Conservation (phyloP, 2,329 filamentous ascomycete species). For the Pseudogymnoascus sp. region DNA sequence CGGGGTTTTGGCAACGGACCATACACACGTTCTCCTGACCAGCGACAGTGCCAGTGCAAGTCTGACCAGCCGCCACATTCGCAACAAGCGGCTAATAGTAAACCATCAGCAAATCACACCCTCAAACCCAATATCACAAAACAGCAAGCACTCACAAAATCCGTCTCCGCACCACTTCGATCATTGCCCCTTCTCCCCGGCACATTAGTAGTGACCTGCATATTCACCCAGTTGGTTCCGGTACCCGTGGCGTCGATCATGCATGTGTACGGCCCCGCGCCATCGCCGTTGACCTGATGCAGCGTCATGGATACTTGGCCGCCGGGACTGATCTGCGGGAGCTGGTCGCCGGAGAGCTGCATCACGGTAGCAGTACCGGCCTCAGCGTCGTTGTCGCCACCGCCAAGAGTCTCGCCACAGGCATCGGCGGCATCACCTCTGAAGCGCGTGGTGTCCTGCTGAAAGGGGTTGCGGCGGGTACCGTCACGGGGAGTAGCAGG, state of each 20-base stretch:
- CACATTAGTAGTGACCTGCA: constrained; percentile 48
- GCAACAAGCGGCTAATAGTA: constrained; percentile 45
- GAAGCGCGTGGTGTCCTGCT: constrained; percentile 59
- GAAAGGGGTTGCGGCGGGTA: constrained; percentile 52
- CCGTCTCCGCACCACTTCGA: constrained; percentile 30
- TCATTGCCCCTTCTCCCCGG: constrained; percentile 40
- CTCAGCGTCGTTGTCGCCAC: constrained; percentile 50
- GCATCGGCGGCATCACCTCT: constrained; percentile 42
- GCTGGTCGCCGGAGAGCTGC: constrained; percentile 45
- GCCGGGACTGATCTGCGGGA: constrained; percentile 53
- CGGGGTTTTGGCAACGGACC: constrained; percentile 54
- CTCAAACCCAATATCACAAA: not conserved
- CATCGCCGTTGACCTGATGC: constrained; percentile 61
- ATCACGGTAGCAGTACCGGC: constrained; percentile 51
- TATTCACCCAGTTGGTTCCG: constrained; percentile 43
- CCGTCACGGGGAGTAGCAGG: constrained; percentile 53
- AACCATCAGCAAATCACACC: constrained; percentile 11
- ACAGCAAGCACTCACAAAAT: constrained; percentile 27
- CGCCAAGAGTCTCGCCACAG: constrained; percentile 51
- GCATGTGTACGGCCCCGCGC: constrained; percentile 49
- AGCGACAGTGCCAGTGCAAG: constrained; percentile 53
- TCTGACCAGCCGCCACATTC: constrained; percentile 46
- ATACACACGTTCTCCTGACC: constrained; percentile 54
- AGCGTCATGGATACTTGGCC: constrained; percentile 55
- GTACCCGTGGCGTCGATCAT: constrained; percentile 57